phyloP scores from a whole-genome alignment of 352 stramenopile genomes.

The Phytophthora tentaculata region DNA sequence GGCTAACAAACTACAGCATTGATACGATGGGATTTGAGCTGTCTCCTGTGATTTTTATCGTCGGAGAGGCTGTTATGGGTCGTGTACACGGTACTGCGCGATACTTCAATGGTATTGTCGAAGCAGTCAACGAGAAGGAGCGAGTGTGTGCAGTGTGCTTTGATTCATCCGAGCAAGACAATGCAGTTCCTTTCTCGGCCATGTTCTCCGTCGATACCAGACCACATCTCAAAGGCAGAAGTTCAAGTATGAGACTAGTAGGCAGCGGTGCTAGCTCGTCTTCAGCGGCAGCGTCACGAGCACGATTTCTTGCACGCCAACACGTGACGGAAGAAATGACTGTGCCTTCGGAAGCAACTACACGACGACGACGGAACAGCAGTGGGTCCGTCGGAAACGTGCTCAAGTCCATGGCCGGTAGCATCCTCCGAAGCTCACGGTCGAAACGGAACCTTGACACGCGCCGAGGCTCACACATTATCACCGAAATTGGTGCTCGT shows the following conservation, averaged over 20 bases:
- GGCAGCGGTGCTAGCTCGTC: slow-evolving; percentile 51
- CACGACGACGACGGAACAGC: slow-evolving; percentile 42
- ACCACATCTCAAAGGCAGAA: slow-evolving; percentile 47
- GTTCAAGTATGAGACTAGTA: slow-evolving; percentile 43
- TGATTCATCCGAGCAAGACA: slow-evolving; percentile 72
- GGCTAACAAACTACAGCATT: slow-evolving; percentile 80
- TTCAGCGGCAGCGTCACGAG: slow-evolving; percentile 32
- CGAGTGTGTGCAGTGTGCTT: slow-evolving; percentile 70
- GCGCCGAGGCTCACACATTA: slow-evolving; percentile 50
- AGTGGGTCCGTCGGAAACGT: slow-evolving; percentile 65
- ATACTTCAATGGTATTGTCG: slow-evolving; percentile 70
- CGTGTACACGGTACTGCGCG: slow-evolving; percentile 57
- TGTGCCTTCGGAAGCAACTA: slow-evolving; percentile 6
- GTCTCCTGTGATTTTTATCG: slow-evolving; percentile 48
- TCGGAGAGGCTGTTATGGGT: slow-evolving; percentile 70
- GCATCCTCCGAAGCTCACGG: slow-evolving; percentile 47
- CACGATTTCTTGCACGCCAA: slow-evolving; percentile 18
- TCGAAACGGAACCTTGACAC: slow-evolving; percentile 41
- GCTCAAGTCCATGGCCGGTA: slow-evolving; percentile 59
- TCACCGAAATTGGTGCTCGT: slow-evolving; percentile 47
- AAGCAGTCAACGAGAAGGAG: slow-evolving; percentile 61
- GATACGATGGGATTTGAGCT: slow-evolving; percentile 82
- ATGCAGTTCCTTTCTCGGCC: slow-evolving; percentile 61
- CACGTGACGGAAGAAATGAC: slow-evolving; percentile 18
- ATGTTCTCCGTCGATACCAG: slow-evolving; percentile 74